Percentiles rank a stretch among this genome's conserved stretches.
Conservation (phyloP, 441 rosid species). For the Pelargonium exstipulatum region DNA sequence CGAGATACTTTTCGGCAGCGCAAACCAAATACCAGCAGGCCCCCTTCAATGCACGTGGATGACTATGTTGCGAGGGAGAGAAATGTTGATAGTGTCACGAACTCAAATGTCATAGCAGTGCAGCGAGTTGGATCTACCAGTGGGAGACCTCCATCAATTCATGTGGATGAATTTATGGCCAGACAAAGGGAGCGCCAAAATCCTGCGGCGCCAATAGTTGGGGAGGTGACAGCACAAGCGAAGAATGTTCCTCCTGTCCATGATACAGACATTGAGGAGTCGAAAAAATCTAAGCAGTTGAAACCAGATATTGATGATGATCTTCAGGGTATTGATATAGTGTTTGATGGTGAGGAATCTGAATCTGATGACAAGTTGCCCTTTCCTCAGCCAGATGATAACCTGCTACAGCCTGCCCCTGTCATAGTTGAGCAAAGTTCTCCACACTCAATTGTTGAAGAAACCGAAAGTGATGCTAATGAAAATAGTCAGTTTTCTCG, state of each 20-base stretch:
- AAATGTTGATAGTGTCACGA: constrained; percentile 60
- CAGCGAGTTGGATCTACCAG: constrained; percentile 77
- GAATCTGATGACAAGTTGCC: constrained; percentile 83
- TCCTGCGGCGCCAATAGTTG: constrained; percentile 53
- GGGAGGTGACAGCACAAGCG: constrained; percentile 53
- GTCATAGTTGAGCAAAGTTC: constrained; percentile 67
- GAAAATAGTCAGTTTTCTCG: constrained; percentile 61
- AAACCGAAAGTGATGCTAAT: constrained; percentile 81
- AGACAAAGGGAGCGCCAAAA: constrained; percentile 91
- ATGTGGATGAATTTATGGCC: constrained; percentile 98
- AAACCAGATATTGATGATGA: constrained; percentile 88
- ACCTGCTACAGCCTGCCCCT: constrained; percentile 71
- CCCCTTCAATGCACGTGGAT: constrained; percentile 99
- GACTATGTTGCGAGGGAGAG: constrained; percentile 99
- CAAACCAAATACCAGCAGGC: constrained; percentile 95
- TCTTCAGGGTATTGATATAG: constrained; percentile 89
- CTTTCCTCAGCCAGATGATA: constrained; percentile 90
- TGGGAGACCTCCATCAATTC: constrained; percentile 98
- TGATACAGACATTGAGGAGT: constrained; percentile 48
- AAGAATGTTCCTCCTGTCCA: constrained; percentile 43
- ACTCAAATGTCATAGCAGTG: constrained; percentile 75
- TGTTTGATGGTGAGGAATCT: constrained; percentile 93
- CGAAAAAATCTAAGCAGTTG: constrained; percentile 63
- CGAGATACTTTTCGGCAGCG: constrained; percentile 91
- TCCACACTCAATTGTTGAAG: constrained; percentile 88